Conservation (phyloP, 148 eudicot genomes). For the Linanthus parryae region DNA sequence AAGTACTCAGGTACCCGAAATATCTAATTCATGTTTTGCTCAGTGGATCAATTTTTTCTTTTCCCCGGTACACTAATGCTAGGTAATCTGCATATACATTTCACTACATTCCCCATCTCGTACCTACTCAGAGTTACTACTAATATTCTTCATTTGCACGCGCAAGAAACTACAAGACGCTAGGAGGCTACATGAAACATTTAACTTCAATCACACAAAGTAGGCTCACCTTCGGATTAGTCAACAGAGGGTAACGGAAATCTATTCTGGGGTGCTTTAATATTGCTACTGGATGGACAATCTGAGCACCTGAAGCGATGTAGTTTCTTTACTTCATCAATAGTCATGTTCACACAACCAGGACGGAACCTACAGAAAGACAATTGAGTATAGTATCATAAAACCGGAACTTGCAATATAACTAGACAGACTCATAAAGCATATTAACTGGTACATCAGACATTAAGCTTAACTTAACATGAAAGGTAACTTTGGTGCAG, state of each 20-base stretch:
- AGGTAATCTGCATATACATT: no score
- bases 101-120: no score
- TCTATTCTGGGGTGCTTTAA: conserved; percentile 9
- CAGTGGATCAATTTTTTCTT: no score
- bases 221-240: conserved; percentile 27
- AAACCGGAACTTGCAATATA: not conserved
- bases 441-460: no score
- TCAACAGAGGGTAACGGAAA: conserved; percentile 8
- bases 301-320: conserved; percentile 25
- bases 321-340: conserved; percentile 23
- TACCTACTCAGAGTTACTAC: no score
- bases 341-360: conserved; percentile 28
- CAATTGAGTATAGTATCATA: not conserved
- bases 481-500: no score
- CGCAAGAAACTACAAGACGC: not conserved
- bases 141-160: no score
- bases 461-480: no score
- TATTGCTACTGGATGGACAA: conserved; percentile 16
- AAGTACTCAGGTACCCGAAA: no score
- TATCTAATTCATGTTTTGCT: no score
- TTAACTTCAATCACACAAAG: not conserved
- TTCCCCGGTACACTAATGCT: no score
- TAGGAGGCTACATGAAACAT: not conserved
- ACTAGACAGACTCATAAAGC: not conserved
- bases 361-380: conserved; percentile 31